Conservation (phyloP, 176 grass and related monocot species). For the Oryza glumipatula region DNA sequence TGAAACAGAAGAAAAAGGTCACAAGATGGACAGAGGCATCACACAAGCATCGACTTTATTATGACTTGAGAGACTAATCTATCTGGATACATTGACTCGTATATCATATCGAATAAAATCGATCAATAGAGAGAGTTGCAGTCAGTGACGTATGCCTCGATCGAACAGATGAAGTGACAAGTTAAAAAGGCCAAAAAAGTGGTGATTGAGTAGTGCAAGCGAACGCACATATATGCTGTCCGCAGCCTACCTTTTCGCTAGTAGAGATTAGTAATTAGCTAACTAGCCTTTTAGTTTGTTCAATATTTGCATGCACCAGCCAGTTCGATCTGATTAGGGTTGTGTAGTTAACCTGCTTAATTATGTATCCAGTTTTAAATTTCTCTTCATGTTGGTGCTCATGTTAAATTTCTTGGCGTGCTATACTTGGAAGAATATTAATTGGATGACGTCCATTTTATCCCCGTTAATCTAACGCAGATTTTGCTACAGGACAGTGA, state of each 20-base stretch:
- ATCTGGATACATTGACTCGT: slow-evolving; percentile 38
- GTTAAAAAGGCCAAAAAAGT: slow-evolving; percentile 35
- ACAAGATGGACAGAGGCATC: slow-evolving; percentile 35
- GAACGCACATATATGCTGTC: background rate
- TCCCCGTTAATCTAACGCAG: too few species aligned
- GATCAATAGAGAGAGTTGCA: slow-evolving; percentile 27
- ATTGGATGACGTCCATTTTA: too few species aligned
- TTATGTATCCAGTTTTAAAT: too few species aligned
- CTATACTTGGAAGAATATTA: too few species aligned
- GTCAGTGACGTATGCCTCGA: slow-evolving; percentile 20
- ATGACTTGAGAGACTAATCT: slow-evolving; percentile 50
- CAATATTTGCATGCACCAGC: too few species aligned
- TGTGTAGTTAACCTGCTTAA: too few species aligned
- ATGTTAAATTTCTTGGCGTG: too few species aligned
- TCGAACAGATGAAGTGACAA: slow-evolving; percentile 40
- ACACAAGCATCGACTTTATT: slow-evolving; percentile 53
- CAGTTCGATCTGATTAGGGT: too few species aligned
- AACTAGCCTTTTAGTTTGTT: too few species aligned
- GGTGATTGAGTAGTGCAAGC: slow-evolving; percentile 54
- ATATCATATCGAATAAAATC: background rate
- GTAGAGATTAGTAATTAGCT: background rate
- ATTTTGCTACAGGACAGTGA: too few species aligned
- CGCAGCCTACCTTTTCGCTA: background rate
- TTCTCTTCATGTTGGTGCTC: too few species aligned
- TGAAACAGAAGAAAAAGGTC: slow-evolving; percentile 24